Evolutionary conservation across 2,329 filamentous ascomycete genomes (phyloP).

Genomic region (Aspergillus ustus): DNA sequence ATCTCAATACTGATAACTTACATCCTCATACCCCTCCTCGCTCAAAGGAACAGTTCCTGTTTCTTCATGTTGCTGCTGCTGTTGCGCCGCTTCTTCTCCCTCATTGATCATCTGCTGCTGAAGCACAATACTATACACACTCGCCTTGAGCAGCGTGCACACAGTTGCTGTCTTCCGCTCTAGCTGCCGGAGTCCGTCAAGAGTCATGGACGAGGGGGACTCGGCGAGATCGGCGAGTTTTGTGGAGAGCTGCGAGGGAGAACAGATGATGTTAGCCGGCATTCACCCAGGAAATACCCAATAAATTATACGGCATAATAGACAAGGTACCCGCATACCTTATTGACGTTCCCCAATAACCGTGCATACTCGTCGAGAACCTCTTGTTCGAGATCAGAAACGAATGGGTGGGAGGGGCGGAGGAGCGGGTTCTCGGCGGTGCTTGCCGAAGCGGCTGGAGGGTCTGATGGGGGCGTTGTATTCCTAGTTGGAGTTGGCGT

Average conservation of each 20-base stretch:
- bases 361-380: slow-evolving; percentile 92
- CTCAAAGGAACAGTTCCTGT: slow-evolving; percentile 25
- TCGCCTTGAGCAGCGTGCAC: slow-evolving; percentile 95
- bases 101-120: slow-evolving; percentile 91
- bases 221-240: slow-evolving; percentile 61
- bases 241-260: slow-evolving; percentile 34
- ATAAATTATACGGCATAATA: not conserved
- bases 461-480: slow-evolving; percentile 3
- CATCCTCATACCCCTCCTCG: slow-evolving; percentile 26
- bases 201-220: slow-evolving; percentile 73
- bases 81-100: slow-evolving; percentile 40
- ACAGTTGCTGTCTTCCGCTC: slow-evolving; percentile 95
- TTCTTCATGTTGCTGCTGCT: slow-evolving; percentile 29
- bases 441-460: slow-evolving; percentile 10
- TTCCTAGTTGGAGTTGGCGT: not conserved
- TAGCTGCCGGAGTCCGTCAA: slow-evolving; percentile 79
- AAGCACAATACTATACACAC: slow-evolving; percentile 97
- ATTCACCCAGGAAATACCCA: not conserved
- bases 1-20: slow-evolving; percentile 27
- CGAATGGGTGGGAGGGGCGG: slow-evolving; percentile 40
- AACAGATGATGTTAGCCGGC: not conserved
- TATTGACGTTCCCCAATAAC: slow-evolving; percentile 87
- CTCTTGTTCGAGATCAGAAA: slow-evolving; percentile 86
- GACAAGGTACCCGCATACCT: slow-evolving; percentile 56
- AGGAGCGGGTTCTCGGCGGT: slow-evolving; percentile 42